A percentile compares a stretch with the other conserved stretches of the same genome.
These are phyloP conservation scores for Spizellomyces sp. DNA, from an alignment of 192 early-diverging fungal species.

Conservation along the genomic window DNA sequence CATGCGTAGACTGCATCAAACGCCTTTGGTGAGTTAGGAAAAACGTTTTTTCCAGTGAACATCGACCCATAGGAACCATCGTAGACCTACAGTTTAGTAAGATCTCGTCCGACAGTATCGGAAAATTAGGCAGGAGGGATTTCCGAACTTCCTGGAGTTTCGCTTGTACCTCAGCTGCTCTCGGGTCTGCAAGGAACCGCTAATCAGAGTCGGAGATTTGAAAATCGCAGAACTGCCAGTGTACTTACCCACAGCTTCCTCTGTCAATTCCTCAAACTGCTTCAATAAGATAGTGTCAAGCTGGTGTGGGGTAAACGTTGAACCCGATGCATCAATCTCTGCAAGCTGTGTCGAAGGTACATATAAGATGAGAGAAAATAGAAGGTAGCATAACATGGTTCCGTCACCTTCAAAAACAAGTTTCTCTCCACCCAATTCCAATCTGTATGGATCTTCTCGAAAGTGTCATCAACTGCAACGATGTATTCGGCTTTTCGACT, in stretches of 20 bases:
- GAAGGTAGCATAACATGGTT: not conserved
- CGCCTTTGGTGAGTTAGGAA: not conserved
- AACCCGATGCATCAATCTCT: conserved; percentile 36
- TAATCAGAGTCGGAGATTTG: not conserved
- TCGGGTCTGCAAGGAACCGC: conserved; percentile 35
- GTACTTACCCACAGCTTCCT: conserved; percentile 47
- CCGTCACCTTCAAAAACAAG: conserved; percentile 45
- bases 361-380: not conserved
- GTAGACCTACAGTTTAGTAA: conserved; percentile 48
- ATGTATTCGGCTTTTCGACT: conserved; percentile 37
- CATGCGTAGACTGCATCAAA: conserved; percentile 43
- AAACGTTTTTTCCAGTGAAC: not conserved
- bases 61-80: not conserved
- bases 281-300: conserved; percentile 45
- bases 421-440: conserved; percentile 65
- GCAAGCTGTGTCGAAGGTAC: conserved; percentile 26
- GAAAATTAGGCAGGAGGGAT: conserved; percentile 34
- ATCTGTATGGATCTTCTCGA: conserved; percentile 57
- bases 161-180: conserved; percentile 31
- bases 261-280: conserved; percentile 59
- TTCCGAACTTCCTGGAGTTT: conserved; percentile 38
- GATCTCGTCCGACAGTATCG: conserved; percentile 40
- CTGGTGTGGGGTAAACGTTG: conserved; percentile 31
- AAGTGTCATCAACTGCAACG: conserved; percentile 55
- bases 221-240: not conserved